These are phyloP conservation scores for Physaria fendleri DNA, from an alignment of 345 rosid species.

Conservation along the genomic window DNA sequence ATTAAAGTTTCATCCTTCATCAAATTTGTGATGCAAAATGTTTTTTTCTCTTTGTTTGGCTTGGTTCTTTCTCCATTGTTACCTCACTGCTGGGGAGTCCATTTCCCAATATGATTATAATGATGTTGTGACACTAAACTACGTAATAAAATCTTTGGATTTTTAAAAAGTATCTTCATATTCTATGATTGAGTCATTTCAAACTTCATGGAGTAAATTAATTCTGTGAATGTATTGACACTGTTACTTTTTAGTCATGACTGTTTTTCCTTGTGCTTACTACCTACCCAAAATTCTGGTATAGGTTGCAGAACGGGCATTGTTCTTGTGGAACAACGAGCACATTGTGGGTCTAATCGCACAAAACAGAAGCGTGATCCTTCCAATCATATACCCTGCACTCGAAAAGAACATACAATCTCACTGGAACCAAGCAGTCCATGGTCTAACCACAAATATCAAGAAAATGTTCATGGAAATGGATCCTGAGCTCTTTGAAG, in stretches of 20 bases:
- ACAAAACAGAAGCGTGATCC: conserved; percentile 61
- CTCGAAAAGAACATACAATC: conserved; percentile 59
- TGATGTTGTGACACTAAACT: too few species aligned
- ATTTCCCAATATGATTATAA: too few species aligned
- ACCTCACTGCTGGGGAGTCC: too few species aligned
- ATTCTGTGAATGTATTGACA: background rate
- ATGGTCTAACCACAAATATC: conserved; percentile 65
- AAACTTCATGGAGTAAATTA: background rate
- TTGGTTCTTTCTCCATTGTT: too few species aligned
- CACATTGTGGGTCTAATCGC: conserved; percentile 68
- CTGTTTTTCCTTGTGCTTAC: background rate
- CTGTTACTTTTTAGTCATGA: conserved; percentile 1
- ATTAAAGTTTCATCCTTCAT: too few species aligned
- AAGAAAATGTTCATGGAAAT: conserved; percentile 62
- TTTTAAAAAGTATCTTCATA: too few species aligned
- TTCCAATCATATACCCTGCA: conserved; percentile 68
- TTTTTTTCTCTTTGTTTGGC: too few species aligned
- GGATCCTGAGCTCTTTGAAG: conserved; percentile 70
- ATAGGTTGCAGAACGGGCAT: conserved; percentile 80
- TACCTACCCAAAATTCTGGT: background rate
- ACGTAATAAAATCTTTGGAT: too few species aligned
- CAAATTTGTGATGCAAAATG: too few species aligned
- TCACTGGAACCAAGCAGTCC: conserved; percentile 86
- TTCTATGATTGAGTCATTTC: too few species aligned
- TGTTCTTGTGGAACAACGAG: conserved; percentile 87